Evolutionary conservation across 2,329 filamentous ascomycete species (phyloP).

Genomic region (Arachnomyces sp.): DNA sequence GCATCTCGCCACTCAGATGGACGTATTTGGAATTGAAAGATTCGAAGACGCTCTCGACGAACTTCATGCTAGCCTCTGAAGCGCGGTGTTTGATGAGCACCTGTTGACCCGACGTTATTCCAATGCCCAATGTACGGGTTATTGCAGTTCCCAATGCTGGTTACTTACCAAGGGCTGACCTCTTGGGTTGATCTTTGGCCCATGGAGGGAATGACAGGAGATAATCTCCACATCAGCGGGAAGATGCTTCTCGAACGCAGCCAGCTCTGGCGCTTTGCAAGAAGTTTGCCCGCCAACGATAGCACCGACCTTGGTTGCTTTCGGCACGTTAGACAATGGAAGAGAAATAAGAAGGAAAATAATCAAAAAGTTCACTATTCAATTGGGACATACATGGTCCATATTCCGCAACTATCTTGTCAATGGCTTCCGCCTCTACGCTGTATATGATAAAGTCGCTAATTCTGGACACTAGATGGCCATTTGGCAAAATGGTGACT

Average conservation of each 20-base stretch:
- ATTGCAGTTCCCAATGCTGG: slow-evolving; percentile 7
- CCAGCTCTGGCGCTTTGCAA: slow-evolving; percentile 94
- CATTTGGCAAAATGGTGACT: slow-evolving; percentile 85
- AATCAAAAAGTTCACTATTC: slow-evolving; percentile 5
- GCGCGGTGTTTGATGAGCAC: slow-evolving; percentile 87
- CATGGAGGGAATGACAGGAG: slow-evolving; percentile 93
- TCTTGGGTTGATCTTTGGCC: slow-evolving; percentile 76
- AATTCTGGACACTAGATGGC: slow-evolving; percentile 86
- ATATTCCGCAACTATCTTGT: slow-evolving; percentile 75
- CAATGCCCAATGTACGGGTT: slow-evolving; percentile 2
- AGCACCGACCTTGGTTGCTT: slow-evolving; percentile 88
- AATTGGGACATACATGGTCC: slow-evolving; percentile 68
- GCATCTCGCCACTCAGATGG: slow-evolving; percentile 73
- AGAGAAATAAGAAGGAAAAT: slow-evolving; percentile 1
- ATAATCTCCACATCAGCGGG: slow-evolving; percentile 85
- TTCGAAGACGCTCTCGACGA: slow-evolving; percentile 71
- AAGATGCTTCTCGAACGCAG: slow-evolving; percentile 81
- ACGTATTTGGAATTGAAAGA: slow-evolving; percentile 83
- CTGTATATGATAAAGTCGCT: slow-evolving; percentile 99
- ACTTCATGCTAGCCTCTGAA: slow-evolving; percentile 62
- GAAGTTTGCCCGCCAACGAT: slow-evolving; percentile 97
- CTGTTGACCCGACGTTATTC: slow-evolving; percentile 28
- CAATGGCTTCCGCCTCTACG: slow-evolving; percentile 88
- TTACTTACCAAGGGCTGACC: slow-evolving; percentile 73
- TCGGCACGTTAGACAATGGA: slow-evolving; percentile 9